These are phyloP conservation scores for Neofusicoccum laricinum DNA, from an alignment of 2,329 filamentous ascomycete genomes.

Conservation along the genomic window DNA sequence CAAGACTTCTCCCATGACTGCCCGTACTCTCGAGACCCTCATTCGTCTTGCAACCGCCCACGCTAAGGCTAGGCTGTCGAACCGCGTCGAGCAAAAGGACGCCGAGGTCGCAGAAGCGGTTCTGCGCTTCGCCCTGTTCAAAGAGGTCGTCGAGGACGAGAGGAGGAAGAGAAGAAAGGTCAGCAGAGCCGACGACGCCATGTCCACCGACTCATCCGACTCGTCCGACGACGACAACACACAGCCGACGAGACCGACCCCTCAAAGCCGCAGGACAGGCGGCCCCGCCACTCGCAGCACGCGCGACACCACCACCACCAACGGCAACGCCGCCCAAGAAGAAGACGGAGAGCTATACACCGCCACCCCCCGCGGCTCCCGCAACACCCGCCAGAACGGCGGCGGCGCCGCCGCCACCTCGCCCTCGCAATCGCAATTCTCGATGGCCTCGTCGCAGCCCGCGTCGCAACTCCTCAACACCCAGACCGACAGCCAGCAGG, in stretches of 20 bases:
- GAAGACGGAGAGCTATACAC: conserved; percentile 55
- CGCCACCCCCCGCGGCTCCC: conserved; percentile 46
- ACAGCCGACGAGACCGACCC: conserved; percentile 23
- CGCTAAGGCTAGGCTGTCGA: conserved; percentile 86
- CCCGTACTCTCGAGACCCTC: conserved; percentile 95
- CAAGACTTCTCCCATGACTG: conserved; percentile 90
- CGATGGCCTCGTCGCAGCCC: conserved; percentile 76
- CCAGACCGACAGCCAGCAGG: conserved; percentile 5
- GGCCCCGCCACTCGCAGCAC: conserved; percentile 35
- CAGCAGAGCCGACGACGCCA: conserved; percentile 55
- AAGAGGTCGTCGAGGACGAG: conserved; percentile 79
- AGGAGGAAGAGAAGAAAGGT: conserved; percentile 81
- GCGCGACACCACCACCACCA: conserved; percentile 28
- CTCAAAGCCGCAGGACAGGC: conserved; percentile 36
- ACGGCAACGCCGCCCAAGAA: conserved; percentile 40
- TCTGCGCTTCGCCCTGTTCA: conserved; percentile 92
- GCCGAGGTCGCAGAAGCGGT: conserved; percentile 85
- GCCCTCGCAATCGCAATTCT: conserved; percentile 55
- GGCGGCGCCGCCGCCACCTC: background rate
- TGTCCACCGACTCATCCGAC: conserved; percentile 57
- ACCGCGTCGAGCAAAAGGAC: conserved; percentile 83
- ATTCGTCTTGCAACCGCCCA: conserved; percentile 96
- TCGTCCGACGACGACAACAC: conserved; percentile 62
- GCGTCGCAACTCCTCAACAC: conserved; percentile 62
- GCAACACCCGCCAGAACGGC: conserved; percentile 34